Conservation (phyloP, 305 asterid species). For the Stenogyne calaminthoides region DNA sequence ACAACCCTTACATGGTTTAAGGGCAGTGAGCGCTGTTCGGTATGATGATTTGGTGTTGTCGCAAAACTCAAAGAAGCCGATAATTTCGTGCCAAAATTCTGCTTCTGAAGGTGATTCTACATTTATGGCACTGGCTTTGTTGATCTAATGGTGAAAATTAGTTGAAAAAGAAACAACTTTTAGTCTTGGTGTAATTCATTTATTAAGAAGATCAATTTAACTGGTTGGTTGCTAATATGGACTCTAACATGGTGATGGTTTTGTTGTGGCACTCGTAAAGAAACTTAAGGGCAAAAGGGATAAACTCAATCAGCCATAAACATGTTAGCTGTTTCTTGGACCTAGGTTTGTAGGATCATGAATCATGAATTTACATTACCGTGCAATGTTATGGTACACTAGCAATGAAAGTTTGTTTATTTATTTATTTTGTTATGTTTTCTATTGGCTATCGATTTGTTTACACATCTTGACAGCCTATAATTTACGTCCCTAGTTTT, state of each 20-base stretch:
- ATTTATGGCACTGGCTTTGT: too few relatives aligned
- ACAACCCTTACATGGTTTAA: slow-evolving; percentile 41
- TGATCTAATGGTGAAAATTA: neutral
- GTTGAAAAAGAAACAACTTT: neutral
- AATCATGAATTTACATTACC: neutral
- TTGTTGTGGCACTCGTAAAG: slow-evolving; percentile 2
- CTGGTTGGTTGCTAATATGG: slow-evolving; percentile 2
- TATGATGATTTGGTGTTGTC: slow-evolving; percentile 51
- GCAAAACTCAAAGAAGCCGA: slow-evolving; percentile 40
- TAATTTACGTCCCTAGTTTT: neutral
- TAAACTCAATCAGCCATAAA: neutral
- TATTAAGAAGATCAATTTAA: neutral
- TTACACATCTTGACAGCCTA: neutral
- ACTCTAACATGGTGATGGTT: neutral
- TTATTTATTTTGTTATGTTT: neutral
- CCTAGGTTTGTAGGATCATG: too few relatives aligned
- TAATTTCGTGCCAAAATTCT: slow-evolving; percentile 40
- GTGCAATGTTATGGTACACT: neutral
- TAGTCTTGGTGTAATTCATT: slow-evolving; percentile 29
- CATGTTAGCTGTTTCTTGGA: slow-evolving; percentile 18
- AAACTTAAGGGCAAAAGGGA: slow-evolving; percentile 3
- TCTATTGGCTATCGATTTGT: neutral
- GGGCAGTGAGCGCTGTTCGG: slow-evolving; percentile 31
- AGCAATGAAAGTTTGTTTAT: neutral
- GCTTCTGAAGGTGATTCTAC: slow-evolving; percentile 37